Evolutionary conservation across 306 rosid genomes (phyloP).

Genomic region (Quercus aquifolioides): DNA sequence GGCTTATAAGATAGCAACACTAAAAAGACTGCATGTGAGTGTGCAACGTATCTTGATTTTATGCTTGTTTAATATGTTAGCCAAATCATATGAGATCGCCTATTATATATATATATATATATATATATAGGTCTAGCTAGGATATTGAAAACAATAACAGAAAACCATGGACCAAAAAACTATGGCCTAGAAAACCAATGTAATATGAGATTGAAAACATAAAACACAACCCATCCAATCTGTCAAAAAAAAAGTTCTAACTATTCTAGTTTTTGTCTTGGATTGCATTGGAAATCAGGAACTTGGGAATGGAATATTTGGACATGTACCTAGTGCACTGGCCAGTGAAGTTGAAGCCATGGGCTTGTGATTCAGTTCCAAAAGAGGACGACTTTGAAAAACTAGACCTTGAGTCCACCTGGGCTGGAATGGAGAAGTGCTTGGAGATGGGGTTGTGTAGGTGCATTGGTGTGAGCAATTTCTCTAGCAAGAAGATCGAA

Average conservation of each 20-base stretch:
- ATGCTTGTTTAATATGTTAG: background rate
- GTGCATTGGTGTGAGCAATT: slow-evolving; percentile 88
- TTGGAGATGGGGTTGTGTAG: slow-evolving; percentile 72
- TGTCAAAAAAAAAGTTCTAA: no score
- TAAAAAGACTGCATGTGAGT: slow-evolving; percentile 17
- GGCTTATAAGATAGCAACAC: no score
- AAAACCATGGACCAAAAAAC: no score
- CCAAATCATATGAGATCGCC: slow-evolving; percentile 23
- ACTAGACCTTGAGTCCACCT: slow-evolving; percentile 62
- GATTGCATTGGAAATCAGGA: slow-evolving; percentile 38
- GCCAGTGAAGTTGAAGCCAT: slow-evolving; percentile 85
- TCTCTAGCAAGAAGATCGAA: slow-evolving; percentile 64
- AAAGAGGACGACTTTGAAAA: slow-evolving; percentile 77
- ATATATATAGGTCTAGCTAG: background rate
- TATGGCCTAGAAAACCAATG: no score
- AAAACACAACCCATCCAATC: no score
- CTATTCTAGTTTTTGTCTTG: background rate
- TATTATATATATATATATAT: no score
- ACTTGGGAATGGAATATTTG: slow-evolving; percentile 65
- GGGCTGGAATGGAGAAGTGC: slow-evolving; percentile 89
- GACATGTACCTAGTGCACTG: slow-evolving; percentile 95
- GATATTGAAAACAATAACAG: background rate
- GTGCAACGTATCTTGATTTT: slow-evolving; percentile 1
- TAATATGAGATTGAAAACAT: no score
- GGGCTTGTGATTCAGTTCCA: slow-evolving; percentile 69